Base-by-base conservation (phyloP, 352 stramenopile genomes). In the Phytophthora cactorum region DNA sequence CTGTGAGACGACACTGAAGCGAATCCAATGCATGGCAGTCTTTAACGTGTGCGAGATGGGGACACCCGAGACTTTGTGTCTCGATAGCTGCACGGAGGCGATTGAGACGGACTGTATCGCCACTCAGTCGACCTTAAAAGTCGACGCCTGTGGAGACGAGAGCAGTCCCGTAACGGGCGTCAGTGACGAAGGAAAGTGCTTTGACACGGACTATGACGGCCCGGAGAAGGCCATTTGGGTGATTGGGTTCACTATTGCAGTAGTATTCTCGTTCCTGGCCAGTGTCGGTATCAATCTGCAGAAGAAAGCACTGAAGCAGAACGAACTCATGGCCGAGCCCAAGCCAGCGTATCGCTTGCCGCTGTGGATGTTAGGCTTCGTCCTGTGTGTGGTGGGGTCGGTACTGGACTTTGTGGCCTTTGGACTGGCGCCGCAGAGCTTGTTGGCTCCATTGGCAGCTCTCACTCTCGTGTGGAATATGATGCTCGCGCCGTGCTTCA, bases 391-490 rank as follows among this genome's bases (percentile, higher is more conserved):
- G 0, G 63, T 82, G 3, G 90, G 90, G n/a, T 95, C 87, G 0
- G 78, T 97, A 4, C 72, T 97, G 39, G 92, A 98, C 66, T 97
- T 98, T 75, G 80, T 97, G 4, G 91, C 91, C 0, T 97, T 98
- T 36, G 92, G 92, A 0, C 63, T 98, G 14, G 92, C 92, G 5
- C 91, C 92, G 6, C 89, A 97, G 72, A 97, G 86, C 53, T 66
- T 98, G 0, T 56, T 97, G 43, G 91, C 89, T 1, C 92, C 91
- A 1, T 59, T 98, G 0, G 92, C 90, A 2, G 91, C 92, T 7
- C 76, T 97, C n/a, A 96, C 89, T 39, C 81, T 98, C 10, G 92
- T 97, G 15, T 97, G 90, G 86, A 98, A 98, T 69, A 93, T 97
- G 74, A 91, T 95, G 68, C 75, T 97, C 8, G 89, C 89, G 5